Evolutionary conservation across 2,329 filamentous ascomycete species (phyloP).

Genomic region (Hypomyces perniciosus): DNA sequence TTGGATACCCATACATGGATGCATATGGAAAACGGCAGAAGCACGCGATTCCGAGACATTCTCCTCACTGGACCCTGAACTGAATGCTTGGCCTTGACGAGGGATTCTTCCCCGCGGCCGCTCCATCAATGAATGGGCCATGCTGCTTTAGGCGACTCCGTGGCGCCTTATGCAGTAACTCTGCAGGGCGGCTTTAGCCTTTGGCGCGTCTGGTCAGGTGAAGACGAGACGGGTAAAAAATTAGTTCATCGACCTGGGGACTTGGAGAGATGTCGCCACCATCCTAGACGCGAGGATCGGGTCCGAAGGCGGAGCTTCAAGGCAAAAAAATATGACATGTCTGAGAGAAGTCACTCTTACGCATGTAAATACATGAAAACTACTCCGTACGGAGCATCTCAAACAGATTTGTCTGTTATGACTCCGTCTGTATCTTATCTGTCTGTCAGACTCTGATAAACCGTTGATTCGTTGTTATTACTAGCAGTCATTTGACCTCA

Average conservation of each 20-base stretch:
- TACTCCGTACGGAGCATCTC: too few species aligned
- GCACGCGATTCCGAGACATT: neutral
- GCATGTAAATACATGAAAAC: too few species aligned
- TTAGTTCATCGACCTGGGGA: too few species aligned
- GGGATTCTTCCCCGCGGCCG: neutral
- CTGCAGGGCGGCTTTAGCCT: neutral
- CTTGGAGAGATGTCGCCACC: neutral
- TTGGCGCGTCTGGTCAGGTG: too few species aligned
- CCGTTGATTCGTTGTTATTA: too few species aligned
- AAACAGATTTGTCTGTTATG: too few species aligned
- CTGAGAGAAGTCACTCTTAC: too few species aligned
- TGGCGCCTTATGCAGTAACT: slow-evolving; percentile 7
- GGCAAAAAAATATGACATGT: neutral
- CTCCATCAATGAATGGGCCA: neutral
- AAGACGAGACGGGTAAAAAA: too few species aligned
- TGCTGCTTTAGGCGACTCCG: slow-evolving; percentile 12
- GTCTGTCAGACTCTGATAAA: too few species aligned
- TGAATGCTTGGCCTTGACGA: neutral
- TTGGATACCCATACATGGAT: slow-evolving; percentile 4
- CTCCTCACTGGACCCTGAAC: neutral
- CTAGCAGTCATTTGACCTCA: too few species aligned
- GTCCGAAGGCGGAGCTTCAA: neutral
- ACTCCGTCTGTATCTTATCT: too few species aligned
- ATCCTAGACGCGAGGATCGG: neutral
- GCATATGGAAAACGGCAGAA: slow-evolving; percentile 7